Conservation (phyloP, 2,329 filamentous ascomycete species). For the Calonectria montana region DNA sequence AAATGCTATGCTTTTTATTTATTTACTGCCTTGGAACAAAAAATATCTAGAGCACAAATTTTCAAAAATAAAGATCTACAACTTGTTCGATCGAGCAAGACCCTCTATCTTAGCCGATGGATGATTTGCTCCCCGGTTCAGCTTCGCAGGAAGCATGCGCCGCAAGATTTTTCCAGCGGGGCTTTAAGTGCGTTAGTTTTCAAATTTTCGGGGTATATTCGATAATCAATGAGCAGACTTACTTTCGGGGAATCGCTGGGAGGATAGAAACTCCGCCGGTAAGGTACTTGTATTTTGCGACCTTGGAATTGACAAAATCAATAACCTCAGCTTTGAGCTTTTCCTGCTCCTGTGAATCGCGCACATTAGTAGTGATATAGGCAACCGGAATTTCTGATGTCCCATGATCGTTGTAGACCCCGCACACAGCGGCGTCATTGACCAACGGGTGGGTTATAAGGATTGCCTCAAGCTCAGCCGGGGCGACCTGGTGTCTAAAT, state of each 20-base stretch:
- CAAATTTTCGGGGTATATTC: not conserved
- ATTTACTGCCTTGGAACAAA: no score
- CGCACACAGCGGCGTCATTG: constrained; percentile 10
- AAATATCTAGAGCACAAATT: not conserved
- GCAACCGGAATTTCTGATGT: constrained; percentile 9
- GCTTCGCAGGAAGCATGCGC: constrained; percentile 8
- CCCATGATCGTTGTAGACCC: constrained; percentile 12
- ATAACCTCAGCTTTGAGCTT: not conserved
- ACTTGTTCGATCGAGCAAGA: not conserved
- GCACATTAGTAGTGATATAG: constrained; percentile 7
- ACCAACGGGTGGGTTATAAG: constrained; percentile 6
- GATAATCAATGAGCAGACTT: not conserved
- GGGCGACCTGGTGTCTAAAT: constrained; percentile 13
- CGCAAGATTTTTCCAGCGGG: constrained; percentile 14
- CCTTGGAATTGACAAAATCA: not conserved
- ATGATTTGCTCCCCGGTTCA: not conserved
- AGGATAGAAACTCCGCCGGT: constrained; percentile 10
- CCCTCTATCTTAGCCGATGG: not conserved
- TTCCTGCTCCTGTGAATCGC: not conserved
- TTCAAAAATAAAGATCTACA: not conserved
- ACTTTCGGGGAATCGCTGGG: constrained; percentile 9
- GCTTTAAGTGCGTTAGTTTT: not conserved
- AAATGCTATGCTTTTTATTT: not conserved
- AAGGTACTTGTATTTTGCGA: constrained; percentile 8
- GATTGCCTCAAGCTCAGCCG: constrained; percentile 17